phyloP scores from a whole-genome alignment of 2,329 filamentous ascomycete species.

The Talaromyces sp. region DNA sequence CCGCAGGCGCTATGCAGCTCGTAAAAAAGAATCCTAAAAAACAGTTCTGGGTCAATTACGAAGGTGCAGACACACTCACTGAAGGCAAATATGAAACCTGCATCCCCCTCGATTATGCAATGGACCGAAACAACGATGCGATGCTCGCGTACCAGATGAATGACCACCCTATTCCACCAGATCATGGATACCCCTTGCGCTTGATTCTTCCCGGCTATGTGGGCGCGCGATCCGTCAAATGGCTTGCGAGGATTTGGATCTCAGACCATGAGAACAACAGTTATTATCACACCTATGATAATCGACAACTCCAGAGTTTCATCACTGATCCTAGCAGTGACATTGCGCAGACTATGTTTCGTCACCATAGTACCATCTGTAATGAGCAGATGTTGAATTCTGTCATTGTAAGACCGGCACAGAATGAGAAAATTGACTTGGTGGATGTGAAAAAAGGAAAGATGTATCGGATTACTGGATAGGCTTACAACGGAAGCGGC shows the following conservation, averaged over 20 bases:
- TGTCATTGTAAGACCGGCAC: slow-evolving; percentile 42
- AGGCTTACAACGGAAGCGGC: slow-evolving; percentile 48
- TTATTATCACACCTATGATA: slow-evolving; percentile 48
- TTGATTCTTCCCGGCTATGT: slow-evolving; percentile 39
- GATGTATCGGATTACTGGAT: slow-evolving; percentile 43
- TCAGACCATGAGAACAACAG: slow-evolving; percentile 36
- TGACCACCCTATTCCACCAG: slow-evolving; percentile 32
- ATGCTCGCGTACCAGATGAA: slow-evolving; percentile 43
- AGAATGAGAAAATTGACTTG: slow-evolving; percentile 41
- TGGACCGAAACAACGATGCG: slow-evolving; percentile 45
- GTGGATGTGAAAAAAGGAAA: slow-evolving; percentile 31
- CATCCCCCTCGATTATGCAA: slow-evolving; percentile 45
- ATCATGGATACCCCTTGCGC: slow-evolving; percentile 41
- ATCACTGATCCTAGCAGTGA: slow-evolving; percentile 46
- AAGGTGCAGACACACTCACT: slow-evolving; percentile 44
- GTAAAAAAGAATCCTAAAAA: slow-evolving; percentile 13
- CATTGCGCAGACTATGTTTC: slow-evolving; percentile 43
- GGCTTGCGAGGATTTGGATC: slow-evolving; percentile 37
- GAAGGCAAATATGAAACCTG: slow-evolving; percentile 46
- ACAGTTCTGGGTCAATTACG: slow-evolving; percentile 45
- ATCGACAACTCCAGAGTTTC: slow-evolving; percentile 44
- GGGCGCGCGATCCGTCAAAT: slow-evolving; percentile 39
- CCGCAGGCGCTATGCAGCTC: slow-evolving; percentile 31
- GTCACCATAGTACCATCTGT: slow-evolving; percentile 45
- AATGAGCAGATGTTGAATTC: slow-evolving; percentile 48